Evolutionary conservation across 2,329 filamentous ascomycete species (phyloP).

Genomic region (Penicillium sp.): DNA sequence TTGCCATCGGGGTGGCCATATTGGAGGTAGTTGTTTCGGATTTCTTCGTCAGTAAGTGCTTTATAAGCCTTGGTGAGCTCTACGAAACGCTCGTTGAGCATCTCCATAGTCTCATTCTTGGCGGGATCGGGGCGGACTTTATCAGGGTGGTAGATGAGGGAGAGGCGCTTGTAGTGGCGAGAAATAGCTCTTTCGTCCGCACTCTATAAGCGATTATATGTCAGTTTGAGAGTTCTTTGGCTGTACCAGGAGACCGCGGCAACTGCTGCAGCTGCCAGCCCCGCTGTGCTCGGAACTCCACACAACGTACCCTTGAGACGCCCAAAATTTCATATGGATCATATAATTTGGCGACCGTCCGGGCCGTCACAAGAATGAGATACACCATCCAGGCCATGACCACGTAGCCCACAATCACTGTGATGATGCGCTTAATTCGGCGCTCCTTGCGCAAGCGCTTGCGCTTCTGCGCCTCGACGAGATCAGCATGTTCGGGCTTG

Average conservation of each 20-base stretch:
- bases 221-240: background rate
- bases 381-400: constrained; percentile 91
- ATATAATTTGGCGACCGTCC: constrained; percentile 78
- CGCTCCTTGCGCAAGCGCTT: constrained; percentile 90
- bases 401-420: constrained; percentile 78
- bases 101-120: constrained; percentile 88
- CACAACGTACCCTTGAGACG: constrained; percentile 71
- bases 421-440: constrained; percentile 80
- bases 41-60: constrained; percentile 93
- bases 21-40: constrained; percentile 95
- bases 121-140: constrained; percentile 82
- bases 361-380: constrained; percentile 80
- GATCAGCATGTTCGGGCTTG: constrained; percentile 78
- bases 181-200: constrained; percentile 90
- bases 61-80: constrained; percentile 98
- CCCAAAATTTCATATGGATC: constrained; percentile 96
- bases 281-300: background rate
- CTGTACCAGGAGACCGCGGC: background rate
- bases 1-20: constrained; percentile 97
- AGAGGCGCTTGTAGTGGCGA: constrained; percentile 84
- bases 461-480: constrained; percentile 81
- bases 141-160: constrained; percentile 88
- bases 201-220: constrained; percentile 58
- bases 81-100: constrained; percentile 85
- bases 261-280: background rate